These are phyloP conservation scores for Leptosphaerulina australis DNA, from an alignment of 2,329 filamentous ascomycete species.

Conservation along the genomic window DNA sequence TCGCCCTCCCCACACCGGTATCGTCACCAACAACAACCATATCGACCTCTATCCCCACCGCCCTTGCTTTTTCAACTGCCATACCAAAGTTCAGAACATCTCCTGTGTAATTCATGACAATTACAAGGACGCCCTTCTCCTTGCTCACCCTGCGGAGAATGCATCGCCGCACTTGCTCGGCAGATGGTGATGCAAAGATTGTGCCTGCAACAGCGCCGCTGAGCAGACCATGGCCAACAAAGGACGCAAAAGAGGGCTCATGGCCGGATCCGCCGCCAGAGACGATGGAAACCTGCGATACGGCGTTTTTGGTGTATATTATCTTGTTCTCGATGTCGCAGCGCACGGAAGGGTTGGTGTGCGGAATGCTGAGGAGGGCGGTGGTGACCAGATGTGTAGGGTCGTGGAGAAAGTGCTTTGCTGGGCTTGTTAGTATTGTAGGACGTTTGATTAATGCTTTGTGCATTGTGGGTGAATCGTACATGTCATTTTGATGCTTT, in stretches of 20 bases:
- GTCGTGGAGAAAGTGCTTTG: slow-evolving; percentile 89
- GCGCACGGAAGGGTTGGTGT: slow-evolving; percentile 82
- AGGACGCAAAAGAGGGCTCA: slow-evolving; percentile 84
- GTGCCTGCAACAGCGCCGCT: slow-evolving; percentile 83
- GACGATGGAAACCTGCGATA: slow-evolving; percentile 74
- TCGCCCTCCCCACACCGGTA: slow-evolving; percentile 80
- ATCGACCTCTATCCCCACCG: slow-evolving; percentile 75
- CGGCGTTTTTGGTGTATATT: slow-evolving; percentile 36
- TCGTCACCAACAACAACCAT: slow-evolving; percentile 95
- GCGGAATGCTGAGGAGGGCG: slow-evolving; percentile 76
- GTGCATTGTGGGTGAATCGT: neutral
- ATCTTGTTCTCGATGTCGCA: slow-evolving; percentile 83
- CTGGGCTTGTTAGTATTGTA: slow-evolving; percentile 27
- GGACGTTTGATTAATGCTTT: neutral
- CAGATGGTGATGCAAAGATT: slow-evolving; percentile 81
- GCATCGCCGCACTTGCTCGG: slow-evolving; percentile 80
- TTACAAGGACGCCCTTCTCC: slow-evolving; percentile 78
- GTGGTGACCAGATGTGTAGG: slow-evolving; percentile 77
- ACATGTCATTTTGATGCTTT: slow-evolving; percentile 11
- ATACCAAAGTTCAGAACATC: slow-evolving; percentile 87
- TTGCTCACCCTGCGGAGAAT: slow-evolving; percentile 75
- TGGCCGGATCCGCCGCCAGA: slow-evolving; percentile 90
- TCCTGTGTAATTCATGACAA: slow-evolving; percentile 91
- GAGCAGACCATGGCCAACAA: slow-evolving; percentile 82
- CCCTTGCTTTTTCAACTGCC: slow-evolving; percentile 89